Evolutionary conservation across 108 stramenopile species (phyloP).

Genomic region (Cyclotella sp.): DNA sequence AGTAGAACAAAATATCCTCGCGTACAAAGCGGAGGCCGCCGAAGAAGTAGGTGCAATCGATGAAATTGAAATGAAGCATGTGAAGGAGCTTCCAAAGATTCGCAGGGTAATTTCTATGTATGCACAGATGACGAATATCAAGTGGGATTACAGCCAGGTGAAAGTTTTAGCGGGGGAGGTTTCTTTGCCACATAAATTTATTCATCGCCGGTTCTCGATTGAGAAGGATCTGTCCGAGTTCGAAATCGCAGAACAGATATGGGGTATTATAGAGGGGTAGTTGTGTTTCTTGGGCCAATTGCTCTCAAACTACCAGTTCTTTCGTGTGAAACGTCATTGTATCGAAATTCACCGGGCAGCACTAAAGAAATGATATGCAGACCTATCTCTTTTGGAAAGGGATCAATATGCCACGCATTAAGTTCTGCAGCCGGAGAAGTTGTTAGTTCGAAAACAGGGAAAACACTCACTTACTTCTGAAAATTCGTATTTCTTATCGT

Average conservation of each 20-base stretch:
- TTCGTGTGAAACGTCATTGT: background rate
- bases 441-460: no score
- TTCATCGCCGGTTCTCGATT: conserved; percentile 31
- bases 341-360: no score
- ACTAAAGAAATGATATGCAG: no score
- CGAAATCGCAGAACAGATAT: conserved; percentile 38
- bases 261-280: conserved; percentile 39
- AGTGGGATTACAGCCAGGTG: conserved; percentile 33
- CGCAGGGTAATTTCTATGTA: conserved; percentile 10
- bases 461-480: no score
- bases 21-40: conserved; percentile 11
- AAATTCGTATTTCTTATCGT: no score
- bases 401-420: no score
- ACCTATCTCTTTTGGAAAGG: no score
- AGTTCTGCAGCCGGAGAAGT: no score
- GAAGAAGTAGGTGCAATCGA: conserved; percentile 9
- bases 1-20: conserved; percentile 20
- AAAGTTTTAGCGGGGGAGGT: conserved; percentile 40
- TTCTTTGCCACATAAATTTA: conserved; percentile 16
- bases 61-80: conserved; percentile 7
- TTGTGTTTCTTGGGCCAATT: background rate
- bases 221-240: conserved; percentile 21
- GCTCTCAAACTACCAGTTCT: background rate
- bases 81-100: conserved; percentile 19
- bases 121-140: conserved; percentile 42